A percentile compares a stretch with the other conserved stretches of the same genome.
Evolutionary conservation across 2,329 filamentous ascomycete genomes (phyloP).

Genomic region (Monosporascus sp.): DNA sequence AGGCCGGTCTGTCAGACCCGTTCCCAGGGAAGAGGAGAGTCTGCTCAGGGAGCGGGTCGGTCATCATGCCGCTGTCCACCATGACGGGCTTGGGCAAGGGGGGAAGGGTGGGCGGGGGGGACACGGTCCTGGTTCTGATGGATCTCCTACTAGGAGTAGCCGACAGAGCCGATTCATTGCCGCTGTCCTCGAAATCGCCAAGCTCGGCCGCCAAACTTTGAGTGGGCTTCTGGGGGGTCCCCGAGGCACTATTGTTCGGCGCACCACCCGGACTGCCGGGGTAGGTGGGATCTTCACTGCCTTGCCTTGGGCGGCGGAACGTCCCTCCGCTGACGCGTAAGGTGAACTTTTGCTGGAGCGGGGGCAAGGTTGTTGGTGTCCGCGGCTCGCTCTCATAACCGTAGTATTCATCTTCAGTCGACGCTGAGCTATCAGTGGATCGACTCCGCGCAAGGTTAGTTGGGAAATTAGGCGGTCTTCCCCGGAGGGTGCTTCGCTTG

Average conservation of each 20-base stretch:
- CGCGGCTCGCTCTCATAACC: constrained; percentile 45
- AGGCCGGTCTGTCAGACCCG: constrained; percentile 30
- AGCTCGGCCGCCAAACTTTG: constrained; percentile 92
- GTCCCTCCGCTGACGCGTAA: constrained; percentile 64
- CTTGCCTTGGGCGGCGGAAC: constrained; percentile 54
- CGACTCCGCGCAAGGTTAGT: constrained; percentile 32
- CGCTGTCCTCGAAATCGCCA: constrained; percentile 70
- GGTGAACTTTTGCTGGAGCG: constrained; percentile 63
- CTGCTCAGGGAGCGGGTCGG: constrained; percentile 41
- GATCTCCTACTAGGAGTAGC: constrained; percentile 52
- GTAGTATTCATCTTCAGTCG: constrained; percentile 69
- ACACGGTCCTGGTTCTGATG: constrained; percentile 33
- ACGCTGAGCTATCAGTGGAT: constrained; percentile 83
- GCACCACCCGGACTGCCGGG: constrained; percentile 57
- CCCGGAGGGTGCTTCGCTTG: constrained; percentile 28
- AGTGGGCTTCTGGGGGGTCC: constrained; percentile 46
- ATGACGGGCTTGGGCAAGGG: constrained; percentile 47
- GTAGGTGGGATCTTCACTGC: constrained; percentile 53
- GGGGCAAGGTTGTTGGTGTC: constrained; percentile 57
- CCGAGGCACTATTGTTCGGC: constrained; percentile 41
- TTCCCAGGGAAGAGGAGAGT: constrained; percentile 15
- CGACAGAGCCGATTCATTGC: constrained; percentile 59
- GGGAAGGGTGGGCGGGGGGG: constrained; percentile 46
- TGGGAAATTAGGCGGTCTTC: constrained; percentile 14
- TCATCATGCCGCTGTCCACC: constrained; percentile 58